A percentile compares a stretch with the other conserved stretches of the same genome.
phyloP scores from a whole-genome alignment of 768 basidiomycete species.

The Lentinus tigrinus region DNA sequence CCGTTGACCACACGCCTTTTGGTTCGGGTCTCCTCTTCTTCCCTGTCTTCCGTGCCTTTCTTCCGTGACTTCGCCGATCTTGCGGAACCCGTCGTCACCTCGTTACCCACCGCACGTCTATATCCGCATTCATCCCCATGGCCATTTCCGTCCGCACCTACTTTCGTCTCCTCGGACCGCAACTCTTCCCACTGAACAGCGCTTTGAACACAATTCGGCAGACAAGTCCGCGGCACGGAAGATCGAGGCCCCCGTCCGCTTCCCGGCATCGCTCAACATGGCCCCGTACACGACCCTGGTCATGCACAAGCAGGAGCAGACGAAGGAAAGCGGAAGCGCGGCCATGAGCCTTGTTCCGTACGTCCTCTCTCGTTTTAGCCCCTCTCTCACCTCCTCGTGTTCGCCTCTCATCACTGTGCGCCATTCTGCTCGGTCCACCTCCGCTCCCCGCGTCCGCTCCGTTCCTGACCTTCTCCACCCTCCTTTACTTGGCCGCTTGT shows the following conservation, averaged over 20 bases:
- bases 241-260: constrained; percentile 78
- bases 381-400: neutral
- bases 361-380: constrained; percentile 1
- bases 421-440: neutral
- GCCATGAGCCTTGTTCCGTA: constrained; percentile 16
- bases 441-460: neutral
- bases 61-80: neutral
- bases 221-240: constrained; percentile 78
- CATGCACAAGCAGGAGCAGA: constrained; percentile 50
- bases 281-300: constrained; percentile 74
- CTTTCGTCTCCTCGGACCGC: neutral
- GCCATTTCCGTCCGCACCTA: neutral
- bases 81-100: neutral
- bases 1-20: neutral
- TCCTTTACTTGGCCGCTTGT: neutral
- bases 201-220: constrained; percentile 84
- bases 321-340: constrained; percentile 27
- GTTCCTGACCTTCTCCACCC: neutral
- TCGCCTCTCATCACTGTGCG: neutral
- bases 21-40: neutral
- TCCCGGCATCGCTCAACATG: constrained; percentile 87
- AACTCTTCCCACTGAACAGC: constrained; percentile 41
- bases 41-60: neutral
- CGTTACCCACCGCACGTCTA: neutral
- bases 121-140: neutral